phyloP scores from a whole-genome alignment of 371 early-diverging fungal genomes.

The Neoconidiobolus thromboides region DNA sequence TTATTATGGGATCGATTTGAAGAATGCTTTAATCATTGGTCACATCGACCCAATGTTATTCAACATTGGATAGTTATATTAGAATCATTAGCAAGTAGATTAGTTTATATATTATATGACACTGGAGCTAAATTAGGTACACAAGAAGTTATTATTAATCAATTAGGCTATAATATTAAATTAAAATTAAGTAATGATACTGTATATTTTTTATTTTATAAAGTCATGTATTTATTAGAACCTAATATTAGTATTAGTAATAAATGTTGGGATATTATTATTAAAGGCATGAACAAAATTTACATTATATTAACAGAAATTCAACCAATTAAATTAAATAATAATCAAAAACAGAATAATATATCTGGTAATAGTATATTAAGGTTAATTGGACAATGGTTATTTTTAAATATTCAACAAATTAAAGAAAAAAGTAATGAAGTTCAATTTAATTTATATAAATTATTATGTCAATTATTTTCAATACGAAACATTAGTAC shows the following conservation, averaged over 20 bases:
- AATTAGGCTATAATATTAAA: neutral
- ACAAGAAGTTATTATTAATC: neutral
- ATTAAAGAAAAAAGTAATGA: too few relatives aligned
- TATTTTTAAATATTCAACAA: too few relatives aligned
- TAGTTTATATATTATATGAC: neutral
- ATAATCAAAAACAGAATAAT: too few relatives aligned
- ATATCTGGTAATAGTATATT: too few relatives aligned
- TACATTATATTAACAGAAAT: too few relatives aligned
- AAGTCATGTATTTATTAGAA: neutral
- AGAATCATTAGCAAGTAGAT: conserved; percentile 10
- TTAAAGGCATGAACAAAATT: too few relatives aligned
- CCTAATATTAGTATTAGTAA: neutral
- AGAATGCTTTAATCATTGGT: conserved; percentile 20
- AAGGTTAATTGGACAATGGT: too few relatives aligned
- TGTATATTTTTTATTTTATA: neutral
- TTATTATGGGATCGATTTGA: conserved; percentile 8
- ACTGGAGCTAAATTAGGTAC: neutral
- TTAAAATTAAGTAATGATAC: neutral
- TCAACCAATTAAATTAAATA: too few relatives aligned
- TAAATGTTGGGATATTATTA: too few relatives aligned
- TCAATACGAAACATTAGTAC: too few relatives aligned
- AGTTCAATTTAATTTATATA: too few relatives aligned
- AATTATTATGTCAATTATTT: too few relatives aligned
- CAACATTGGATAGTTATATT: conserved; percentile 23
- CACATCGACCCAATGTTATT: conserved; percentile 20